phyloP scores from a whole-genome alignment of 306 rosid species.

The Glycine tomentella region DNA sequence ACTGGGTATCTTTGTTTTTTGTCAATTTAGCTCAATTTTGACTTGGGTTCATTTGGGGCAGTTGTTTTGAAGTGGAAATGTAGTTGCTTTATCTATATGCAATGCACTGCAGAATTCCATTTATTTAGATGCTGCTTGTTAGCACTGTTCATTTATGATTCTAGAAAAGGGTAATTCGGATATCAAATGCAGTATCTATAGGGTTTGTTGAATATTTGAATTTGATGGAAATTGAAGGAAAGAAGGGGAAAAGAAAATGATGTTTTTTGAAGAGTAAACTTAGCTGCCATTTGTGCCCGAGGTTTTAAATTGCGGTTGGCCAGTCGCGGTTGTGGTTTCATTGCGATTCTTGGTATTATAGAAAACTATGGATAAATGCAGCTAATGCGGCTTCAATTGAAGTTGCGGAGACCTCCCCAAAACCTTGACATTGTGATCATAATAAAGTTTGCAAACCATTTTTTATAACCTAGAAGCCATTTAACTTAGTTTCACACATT shows the following conservation, averaged over 20 bases:
- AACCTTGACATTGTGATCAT: neutral
- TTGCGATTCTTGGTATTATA: neutral
- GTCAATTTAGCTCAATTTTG: neutral
- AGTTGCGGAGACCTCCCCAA: neutral
- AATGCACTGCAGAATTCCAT: neutral
- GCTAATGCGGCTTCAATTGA: neutral
- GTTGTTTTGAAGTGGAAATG: constrained; percentile 18
- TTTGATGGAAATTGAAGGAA: constrained; percentile 25
- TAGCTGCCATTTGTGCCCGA: neutral
- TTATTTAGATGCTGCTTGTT: constrained; percentile 19
- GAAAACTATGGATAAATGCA: neutral
- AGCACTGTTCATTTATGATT: constrained; percentile 1
- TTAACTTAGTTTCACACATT: constrained; percentile 24
- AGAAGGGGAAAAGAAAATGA: neutral
- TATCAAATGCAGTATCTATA: constrained; percentile 1
- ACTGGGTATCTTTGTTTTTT: constrained; percentile 28
- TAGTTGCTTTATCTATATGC: constrained; percentile 22
- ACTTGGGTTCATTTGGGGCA: neutral
- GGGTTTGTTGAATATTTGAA: neutral
- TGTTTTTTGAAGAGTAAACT: neutral
- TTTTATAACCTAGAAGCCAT: constrained; percentile 11
- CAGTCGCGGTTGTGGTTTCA: neutral
- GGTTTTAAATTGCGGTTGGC: neutral
- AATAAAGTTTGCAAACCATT: neutral
- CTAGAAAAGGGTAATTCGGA: constrained; percentile 15